phyloP scores from a whole-genome alignment of 2,329 filamentous ascomycete species.

The Aureobasidium namibiae region DNA sequence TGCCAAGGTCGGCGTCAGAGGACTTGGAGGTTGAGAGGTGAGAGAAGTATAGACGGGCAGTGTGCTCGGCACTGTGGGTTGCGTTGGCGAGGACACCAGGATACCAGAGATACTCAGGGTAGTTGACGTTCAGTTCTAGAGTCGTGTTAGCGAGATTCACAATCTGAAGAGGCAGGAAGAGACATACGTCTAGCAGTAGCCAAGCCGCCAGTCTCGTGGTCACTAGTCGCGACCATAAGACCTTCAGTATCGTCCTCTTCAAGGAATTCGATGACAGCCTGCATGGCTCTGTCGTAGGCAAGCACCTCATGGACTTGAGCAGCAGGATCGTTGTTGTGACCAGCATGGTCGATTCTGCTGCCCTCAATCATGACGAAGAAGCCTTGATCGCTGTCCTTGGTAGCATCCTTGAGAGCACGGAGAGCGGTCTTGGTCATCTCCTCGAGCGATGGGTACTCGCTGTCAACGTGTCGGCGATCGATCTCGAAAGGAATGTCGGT shows the following conservation, averaged over 20 bases:
- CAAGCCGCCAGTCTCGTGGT: constrained; percentile 93
- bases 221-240: constrained; percentile 80
- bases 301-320: constrained; percentile 70
- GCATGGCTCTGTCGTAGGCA: constrained; percentile 86
- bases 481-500: constrained; percentile 88
- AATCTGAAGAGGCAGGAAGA: background rate
- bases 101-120: constrained; percentile 71
- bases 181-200: constrained; percentile 65
- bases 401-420: constrained; percentile 69
- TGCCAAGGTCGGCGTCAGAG: constrained; percentile 26
- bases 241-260: constrained; percentile 63
- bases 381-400: constrained; percentile 74
- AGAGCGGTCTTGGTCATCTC: constrained; percentile 87
- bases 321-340: constrained; percentile 51
- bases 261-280: constrained; percentile 76
- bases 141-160: background rate
- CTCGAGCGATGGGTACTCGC: constrained; percentile 77
- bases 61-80: constrained; percentile 64
- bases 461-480: constrained; percentile 70
- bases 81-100: constrained; percentile 74
- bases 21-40: constrained; percentile 42
- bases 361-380: constrained; percentile 99
- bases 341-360: constrained; percentile 91
- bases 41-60: constrained; percentile 53
- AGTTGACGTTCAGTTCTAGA: constrained; percentile 49